phyloP scores from a whole-genome alignment of 225 moss, liverwort and hornwort species.

The Thuidium tamariscinum region DNA sequence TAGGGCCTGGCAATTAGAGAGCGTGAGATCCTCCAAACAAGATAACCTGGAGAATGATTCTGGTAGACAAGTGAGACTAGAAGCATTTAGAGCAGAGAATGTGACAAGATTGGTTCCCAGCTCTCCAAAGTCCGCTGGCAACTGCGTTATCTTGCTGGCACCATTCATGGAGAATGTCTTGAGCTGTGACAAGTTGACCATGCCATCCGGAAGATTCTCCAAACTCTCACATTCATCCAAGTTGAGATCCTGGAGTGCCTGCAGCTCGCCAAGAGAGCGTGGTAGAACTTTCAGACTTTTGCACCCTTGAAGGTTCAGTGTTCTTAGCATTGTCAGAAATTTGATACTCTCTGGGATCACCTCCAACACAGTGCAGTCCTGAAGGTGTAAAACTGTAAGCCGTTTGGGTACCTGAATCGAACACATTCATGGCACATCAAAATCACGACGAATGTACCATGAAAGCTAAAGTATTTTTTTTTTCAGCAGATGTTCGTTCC shows the following conservation, averaged over 20 bases:
- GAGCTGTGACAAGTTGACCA: not conserved
- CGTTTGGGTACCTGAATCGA: not conserved
- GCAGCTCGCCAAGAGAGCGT: not conserved
- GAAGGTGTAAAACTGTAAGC: not conserved
- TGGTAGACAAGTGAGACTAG: slow-evolving; percentile 2
- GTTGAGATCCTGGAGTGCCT: not conserved
- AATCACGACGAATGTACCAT: not conserved
- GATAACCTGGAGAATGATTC: slow-evolving; percentile 6
- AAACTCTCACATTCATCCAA: slow-evolving; percentile 7
- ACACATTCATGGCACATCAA: not conserved
- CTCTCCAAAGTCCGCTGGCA: slow-evolving; percentile 2
- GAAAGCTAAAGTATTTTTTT: not conserved
- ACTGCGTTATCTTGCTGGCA: not conserved
- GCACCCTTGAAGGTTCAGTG: slow-evolving; percentile 12
- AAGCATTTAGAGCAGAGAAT: not conserved
- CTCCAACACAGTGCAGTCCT: slow-evolving; percentile 1
- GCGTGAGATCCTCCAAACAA: not conserved
- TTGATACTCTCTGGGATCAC: slow-evolving; percentile 4
- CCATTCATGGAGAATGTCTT: slow-evolving; percentile 5
- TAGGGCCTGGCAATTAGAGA: not conserved
- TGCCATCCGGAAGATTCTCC: not conserved
- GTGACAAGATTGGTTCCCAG: not conserved
- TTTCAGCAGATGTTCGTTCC: not conserved
- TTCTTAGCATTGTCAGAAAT: not conserved
- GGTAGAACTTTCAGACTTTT: not conserved